A percentile compares a stretch with the other conserved stretches of the same genome.
Conservation (phyloP, 768 basidiomycete species). For the Paxillus involutus region DNA sequence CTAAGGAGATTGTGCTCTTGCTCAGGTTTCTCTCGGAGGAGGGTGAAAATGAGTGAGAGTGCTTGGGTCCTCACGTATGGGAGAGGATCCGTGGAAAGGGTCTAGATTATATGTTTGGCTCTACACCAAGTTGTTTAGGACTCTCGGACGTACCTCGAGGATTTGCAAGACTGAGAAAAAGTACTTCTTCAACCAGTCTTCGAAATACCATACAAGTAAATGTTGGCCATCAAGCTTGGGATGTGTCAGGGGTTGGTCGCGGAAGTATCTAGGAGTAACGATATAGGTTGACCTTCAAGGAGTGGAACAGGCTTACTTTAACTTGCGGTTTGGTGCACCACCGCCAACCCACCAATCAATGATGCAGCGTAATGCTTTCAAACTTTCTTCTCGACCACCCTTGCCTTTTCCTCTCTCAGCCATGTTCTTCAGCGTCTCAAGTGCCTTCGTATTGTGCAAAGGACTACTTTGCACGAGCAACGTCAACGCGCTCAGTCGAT, state of each 20-base stretch:
- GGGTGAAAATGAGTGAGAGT: conserved; percentile 70
- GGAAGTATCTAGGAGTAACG: conserved; percentile 68
- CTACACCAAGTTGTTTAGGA: background rate
- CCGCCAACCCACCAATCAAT: conserved; percentile 99
- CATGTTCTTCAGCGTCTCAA: conserved; percentile 75
- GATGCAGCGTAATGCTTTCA: conserved; percentile 88
- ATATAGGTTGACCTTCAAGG: background rate
- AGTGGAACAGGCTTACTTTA: conserved; percentile 56
- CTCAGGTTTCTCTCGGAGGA: conserved; percentile 89
- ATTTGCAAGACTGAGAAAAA: conserved; percentile 91
- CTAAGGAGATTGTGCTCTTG: conserved; percentile 96
- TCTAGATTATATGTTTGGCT: conserved; percentile 38
- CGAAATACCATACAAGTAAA: conserved; percentile 85
- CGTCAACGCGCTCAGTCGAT: conserved; percentile 87
- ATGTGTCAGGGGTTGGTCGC: conserved; percentile 78
- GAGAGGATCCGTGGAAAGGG: conserved; percentile 80
- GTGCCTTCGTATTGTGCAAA: conserved; percentile 77
- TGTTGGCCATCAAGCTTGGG: conserved; percentile 66
- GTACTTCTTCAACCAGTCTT: conserved; percentile 97
- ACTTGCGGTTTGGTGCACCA: conserved; percentile 83
- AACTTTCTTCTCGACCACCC: conserved; percentile 88
- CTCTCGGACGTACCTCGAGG: conserved; percentile 64
- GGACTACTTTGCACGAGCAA: conserved; percentile 88
- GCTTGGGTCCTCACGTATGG: conserved; percentile 87
- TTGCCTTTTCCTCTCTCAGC: conserved; percentile 77